phyloP scores from a whole-genome alignment of 192 early-diverging fungal species.

The Rhizoclosmatium globosum region DNA sequence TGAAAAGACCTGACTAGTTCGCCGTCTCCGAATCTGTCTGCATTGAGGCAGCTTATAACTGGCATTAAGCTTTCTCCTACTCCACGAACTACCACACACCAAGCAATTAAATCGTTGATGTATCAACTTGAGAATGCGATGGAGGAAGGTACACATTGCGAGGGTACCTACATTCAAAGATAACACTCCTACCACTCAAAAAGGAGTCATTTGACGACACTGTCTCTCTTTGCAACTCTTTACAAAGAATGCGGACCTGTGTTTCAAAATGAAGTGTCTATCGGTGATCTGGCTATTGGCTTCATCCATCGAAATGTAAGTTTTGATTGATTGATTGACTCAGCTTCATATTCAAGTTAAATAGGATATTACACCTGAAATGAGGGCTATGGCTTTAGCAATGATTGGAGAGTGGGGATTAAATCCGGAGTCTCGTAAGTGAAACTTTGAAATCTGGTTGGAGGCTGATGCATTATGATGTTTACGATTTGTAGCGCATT shows the following conservation, averaged over 20 bases:
- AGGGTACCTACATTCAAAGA: too few species aligned
- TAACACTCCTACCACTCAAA: too few species aligned
- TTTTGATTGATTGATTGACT: too few species aligned
- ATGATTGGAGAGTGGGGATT: slow-evolving; percentile 7
- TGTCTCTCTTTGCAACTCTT: background rate
- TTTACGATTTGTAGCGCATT: background rate
- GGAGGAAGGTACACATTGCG: too few species aligned
- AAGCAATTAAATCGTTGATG: too few species aligned
- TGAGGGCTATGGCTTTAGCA: background rate
- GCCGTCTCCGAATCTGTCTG: too few species aligned
- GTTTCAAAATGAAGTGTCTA: background rate
- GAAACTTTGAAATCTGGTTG: background rate
- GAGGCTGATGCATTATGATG: background rate
- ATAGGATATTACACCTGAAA: slow-evolving; percentile 5
- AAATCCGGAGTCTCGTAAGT: background rate
- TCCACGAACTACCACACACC: too few species aligned
- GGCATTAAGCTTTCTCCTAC: too few species aligned
- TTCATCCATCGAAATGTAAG: background rate
- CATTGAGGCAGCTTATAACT: too few species aligned
- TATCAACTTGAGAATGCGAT: too few species aligned
- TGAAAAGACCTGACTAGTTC: too few species aligned
- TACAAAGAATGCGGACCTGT: background rate
- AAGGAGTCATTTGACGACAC: too few species aligned
- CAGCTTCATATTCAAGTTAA: background rate
- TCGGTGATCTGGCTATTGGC: background rate